A percentile compares a stretch with the other conserved stretches of the same genome.
phyloP scores from a whole-genome alignment of 768 basidiomycete genomes.

The Gloeopeniophorella convolvens region DNA sequence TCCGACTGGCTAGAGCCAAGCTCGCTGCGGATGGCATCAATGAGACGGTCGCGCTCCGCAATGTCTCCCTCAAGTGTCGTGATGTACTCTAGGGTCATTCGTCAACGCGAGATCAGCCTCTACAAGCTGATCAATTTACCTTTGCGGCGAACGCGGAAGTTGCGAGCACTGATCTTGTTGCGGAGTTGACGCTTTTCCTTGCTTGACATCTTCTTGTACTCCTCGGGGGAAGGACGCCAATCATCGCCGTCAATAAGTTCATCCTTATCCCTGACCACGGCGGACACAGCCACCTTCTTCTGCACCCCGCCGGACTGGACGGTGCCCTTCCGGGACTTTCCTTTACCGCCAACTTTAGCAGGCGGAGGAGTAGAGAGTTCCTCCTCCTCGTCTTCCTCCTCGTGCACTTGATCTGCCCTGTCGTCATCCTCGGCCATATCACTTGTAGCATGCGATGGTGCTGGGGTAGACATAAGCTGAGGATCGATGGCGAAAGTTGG shows the following conservation, averaged over 20 bases:
- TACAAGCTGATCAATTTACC: slow-evolving; percentile 38
- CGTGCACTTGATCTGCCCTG: slow-evolving; percentile 27
- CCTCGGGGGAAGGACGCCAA: slow-evolving; percentile 85
- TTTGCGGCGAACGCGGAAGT: slow-evolving; percentile 92
- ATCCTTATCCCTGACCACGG: slow-evolving; percentile 35
- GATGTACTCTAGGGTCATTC: slow-evolving; percentile 68
- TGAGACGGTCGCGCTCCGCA: slow-evolving; percentile 83
- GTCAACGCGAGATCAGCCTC: not conserved
- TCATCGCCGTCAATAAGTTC: slow-evolving; percentile 63
- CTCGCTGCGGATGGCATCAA: slow-evolving; percentile 82
- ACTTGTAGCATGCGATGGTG: slow-evolving; percentile 36
- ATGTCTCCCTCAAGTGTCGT: slow-evolving; percentile 92
- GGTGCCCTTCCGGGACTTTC: slow-evolving; percentile 59
- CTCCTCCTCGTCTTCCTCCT: slow-evolving; percentile 31
- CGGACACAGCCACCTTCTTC: slow-evolving; percentile 42
- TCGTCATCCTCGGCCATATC: slow-evolving; percentile 35
- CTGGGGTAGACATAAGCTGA: slow-evolving; percentile 64
- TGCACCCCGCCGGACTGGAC: slow-evolving; percentile 68
- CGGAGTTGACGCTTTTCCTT: slow-evolving; percentile 95
- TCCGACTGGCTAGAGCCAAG: slow-evolving; percentile 74
- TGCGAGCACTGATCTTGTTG: slow-evolving; percentile 95
- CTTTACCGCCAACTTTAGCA: slow-evolving; percentile 36
- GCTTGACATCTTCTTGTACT: slow-evolving; percentile 90
- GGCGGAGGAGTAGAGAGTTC: slow-evolving; percentile 22
- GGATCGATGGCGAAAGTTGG: slow-evolving; percentile 58